Evolutionary conservation across 805 yeast species (phyloP).

Genomic region (Wickerhamomyces bisporus): DNA sequence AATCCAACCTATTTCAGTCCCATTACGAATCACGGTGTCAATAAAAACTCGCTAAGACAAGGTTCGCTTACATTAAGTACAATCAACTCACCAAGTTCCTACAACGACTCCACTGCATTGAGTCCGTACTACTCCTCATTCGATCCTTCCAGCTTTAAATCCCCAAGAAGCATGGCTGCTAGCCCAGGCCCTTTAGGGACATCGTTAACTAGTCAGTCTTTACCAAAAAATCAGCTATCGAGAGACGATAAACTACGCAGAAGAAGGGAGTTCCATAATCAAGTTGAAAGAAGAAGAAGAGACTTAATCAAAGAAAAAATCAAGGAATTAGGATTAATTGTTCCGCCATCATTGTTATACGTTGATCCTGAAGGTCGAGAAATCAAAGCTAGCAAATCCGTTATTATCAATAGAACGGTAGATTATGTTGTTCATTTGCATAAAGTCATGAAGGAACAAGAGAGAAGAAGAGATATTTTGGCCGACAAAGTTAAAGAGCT

Average conservation of each 20-base stretch:
- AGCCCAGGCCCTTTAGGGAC: constrained; percentile 24
- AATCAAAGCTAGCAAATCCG: constrained; percentile 76
- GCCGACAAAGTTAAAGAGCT: constrained; percentile 32
- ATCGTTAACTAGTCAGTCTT: constrained; percentile 22
- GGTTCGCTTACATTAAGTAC: constrained; percentile 1
- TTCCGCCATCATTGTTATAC: constrained; percentile 68
- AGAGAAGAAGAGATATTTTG: constrained; percentile 38
- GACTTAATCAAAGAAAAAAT: constrained; percentile 88
- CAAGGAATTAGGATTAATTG: constrained; percentile 72
- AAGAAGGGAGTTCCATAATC: constrained; percentile 86
- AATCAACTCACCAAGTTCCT: constrained; percentile 10
- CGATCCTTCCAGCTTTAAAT: constrained; percentile 22
- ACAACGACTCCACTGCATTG: constrained; percentile 15
- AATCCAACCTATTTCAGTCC: constrained; percentile 24
- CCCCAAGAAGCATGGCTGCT: constrained; percentile 27
- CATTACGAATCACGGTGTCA: constrained; percentile 5
- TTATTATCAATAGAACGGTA: constrained; percentile 70
- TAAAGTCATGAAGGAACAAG: constrained; percentile 55
- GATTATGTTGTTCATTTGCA: constrained; percentile 70
- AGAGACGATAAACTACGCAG: constrained; percentile 72
- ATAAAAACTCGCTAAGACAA: constrained; percentile 8
- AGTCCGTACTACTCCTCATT: constrained; percentile 24
- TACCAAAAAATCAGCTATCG: constrained; percentile 30
- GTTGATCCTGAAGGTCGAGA: constrained; percentile 46
- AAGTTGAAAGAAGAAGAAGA: constrained; percentile 88